Conservation (phyloP, 2,329 filamentous ascomycete genomes). For the Cercospora canescens region DNA sequence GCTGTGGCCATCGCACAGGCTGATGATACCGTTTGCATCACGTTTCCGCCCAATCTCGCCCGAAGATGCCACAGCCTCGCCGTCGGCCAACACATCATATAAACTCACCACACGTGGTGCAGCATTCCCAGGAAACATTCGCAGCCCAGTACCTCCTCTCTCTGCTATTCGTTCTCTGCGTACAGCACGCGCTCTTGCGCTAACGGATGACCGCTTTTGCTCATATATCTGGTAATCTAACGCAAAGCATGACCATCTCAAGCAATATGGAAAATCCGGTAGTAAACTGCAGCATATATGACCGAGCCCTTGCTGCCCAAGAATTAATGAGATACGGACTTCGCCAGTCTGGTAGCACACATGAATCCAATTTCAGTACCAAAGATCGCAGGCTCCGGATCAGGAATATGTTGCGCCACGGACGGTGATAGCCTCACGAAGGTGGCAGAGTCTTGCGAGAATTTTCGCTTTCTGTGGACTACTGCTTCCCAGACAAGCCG, state of each 20-base stretch:
- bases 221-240: slow-evolving; percentile 10
- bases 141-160: background rate
- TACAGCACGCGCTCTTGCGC: background rate
- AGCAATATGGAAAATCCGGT: background rate
- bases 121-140: background rate
- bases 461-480: background rate
- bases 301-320: background rate
- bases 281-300: background rate
- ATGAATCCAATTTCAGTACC: background rate
- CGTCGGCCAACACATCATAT: background rate
- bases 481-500: background rate
- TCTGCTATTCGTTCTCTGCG: background rate
- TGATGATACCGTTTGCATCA: too few relatives aligned
- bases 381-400: background rate
- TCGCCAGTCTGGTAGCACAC: background rate
- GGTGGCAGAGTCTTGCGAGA: background rate
- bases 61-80: background rate
- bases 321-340: background rate
- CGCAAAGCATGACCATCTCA: background rate
- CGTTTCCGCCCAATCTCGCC: background rate
- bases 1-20: too few relatives aligned
- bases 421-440: background rate
- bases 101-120: background rate
- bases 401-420: background rate
- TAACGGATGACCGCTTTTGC: slow-evolving; percentile 5